These are phyloP conservation scores for Radiomyces spectabilis DNA, from an alignment of 192 early-diverging fungal genomes.

Conservation along the genomic window DNA sequence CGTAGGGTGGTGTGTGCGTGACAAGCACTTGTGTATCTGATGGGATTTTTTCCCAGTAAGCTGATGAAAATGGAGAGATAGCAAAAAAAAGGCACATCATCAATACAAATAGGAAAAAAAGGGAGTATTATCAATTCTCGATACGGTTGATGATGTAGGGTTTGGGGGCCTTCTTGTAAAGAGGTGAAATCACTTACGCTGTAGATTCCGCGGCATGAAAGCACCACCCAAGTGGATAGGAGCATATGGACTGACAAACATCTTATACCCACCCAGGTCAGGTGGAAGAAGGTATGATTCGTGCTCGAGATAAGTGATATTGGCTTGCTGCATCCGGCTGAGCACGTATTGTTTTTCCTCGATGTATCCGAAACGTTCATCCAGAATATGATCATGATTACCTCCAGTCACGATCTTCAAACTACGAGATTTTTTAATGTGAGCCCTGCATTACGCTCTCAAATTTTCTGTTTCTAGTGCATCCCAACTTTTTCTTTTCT, in stretches of 20 bases:
- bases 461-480: background rate
- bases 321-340: conserved; percentile 1
- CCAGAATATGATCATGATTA: conserved; percentile 25
- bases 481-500: background rate
- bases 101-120: too few species aligned
- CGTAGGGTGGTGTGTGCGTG: conserved; percentile 19
- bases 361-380: background rate
- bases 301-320: conserved; percentile 25
- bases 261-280: conserved; percentile 1
- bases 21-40: conserved; percentile 19
- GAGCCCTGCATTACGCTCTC: background rate
- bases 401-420: conserved; percentile 23
- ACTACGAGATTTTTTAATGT: too few species aligned
- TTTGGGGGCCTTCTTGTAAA: too few species aligned
- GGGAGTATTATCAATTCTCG: too few species aligned
- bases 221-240: conserved; percentile 19
- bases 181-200: too few species aligned
- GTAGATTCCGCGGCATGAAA: conserved; percentile 18
- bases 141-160: too few species aligned
- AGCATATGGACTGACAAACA: conserved; percentile 21
- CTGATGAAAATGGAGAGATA: background rate
- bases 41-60: conserved; percentile 18
- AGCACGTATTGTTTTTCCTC: conserved; percentile 4
- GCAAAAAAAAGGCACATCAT: too few species aligned
- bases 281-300: conserved; percentile 12